Percentiles rank a stretch among this genome's conserved stretches.
Evolutionary conservation across 78 protist species (phyloP).

Genomic region (Cavenderia fasciculata): DNA sequence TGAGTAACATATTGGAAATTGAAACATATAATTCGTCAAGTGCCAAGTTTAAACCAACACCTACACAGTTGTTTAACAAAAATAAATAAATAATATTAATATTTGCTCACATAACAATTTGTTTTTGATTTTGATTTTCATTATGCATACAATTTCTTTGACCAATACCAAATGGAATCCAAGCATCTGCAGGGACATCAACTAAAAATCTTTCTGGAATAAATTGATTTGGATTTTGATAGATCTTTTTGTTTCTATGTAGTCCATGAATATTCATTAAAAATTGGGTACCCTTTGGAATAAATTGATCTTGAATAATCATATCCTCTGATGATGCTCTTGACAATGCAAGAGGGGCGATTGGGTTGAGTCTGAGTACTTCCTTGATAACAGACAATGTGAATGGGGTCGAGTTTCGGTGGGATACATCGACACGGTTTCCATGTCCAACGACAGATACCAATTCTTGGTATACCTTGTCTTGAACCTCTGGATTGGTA

Average conservation of each 20-base stretch:
- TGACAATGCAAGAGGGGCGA: background rate
- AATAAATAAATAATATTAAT: too few species aligned
- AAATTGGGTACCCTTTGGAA: constrained; percentile 46
- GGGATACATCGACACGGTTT: background rate
- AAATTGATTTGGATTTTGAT: background rate
- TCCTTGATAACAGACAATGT: constrained; percentile 21
- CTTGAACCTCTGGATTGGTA: constrained; percentile 42
- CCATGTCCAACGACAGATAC: background rate
- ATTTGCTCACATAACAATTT: too few species aligned
- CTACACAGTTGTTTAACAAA: too few species aligned
- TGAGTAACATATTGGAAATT: background rate
- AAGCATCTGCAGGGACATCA: background rate
- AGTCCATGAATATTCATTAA: constrained; percentile 24
- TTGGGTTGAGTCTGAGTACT: constrained; percentile 1
- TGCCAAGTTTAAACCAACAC: background rate
- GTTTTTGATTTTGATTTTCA: too few species aligned
- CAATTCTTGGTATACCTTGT: constrained; percentile 1
- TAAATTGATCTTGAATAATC: background rate
- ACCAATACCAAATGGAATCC: constrained; percentile 29
- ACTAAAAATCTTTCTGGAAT: constrained; percentile 38
- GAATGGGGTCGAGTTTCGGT: background rate
- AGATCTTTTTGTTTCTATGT: background rate
- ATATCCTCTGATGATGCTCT: background rate
- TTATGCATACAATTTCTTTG: background rate
- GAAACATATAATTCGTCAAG: background rate